Base-by-base conservation (phyloP, 768 basidiomycete species). In the Tylopilus sp. region DNA sequence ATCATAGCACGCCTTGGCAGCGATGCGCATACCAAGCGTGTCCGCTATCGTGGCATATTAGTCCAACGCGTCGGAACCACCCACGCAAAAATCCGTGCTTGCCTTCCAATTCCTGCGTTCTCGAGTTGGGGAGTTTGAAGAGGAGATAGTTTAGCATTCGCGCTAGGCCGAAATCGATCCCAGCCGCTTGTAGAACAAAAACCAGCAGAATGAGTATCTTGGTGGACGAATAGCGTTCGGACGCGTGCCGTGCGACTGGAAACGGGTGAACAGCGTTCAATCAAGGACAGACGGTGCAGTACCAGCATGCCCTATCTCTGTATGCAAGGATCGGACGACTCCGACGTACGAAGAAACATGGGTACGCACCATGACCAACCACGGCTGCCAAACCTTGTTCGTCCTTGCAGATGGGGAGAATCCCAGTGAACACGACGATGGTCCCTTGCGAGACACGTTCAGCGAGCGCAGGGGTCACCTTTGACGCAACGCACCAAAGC, bases 351-450 rank as follows among this genome's bases (percentile, higher is more conserved):
- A 25, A 48, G 19, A 44, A 38, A 45, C 34, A 13, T 9, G 11
- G 42, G 25, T 24, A 22, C 53, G 31, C 49, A 89, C 92, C 92
- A 67, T 97, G 94, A 1, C 89, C 82, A 3, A 98, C 71, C 2
- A 97, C 86, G 17, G 86, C 85, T 1, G 94, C 90, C 0, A 98
- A 72, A 0, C 91, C 92, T 61, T 87, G 80, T 59, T 93, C 90
- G 56, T 92, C 84, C 55, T 72, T 74, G 42, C 84, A 85, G 7
- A 94, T 72, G 0, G 89, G 90, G 4, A 97, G 68, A 31, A 97
- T 91, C 0, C 94, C 94, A 0, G 92, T 93, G 63, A 90, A 96
- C 11, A 98, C 89, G 29, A 93, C 79, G 48, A 97, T 85, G 45
- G 85, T 78, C 1, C 87, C 88, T 84, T 26, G 10, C 40, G 55